Evolutionary conservation across 129 eudicot genomes (phyloP).

Genomic region (Arctium minus): DNA sequence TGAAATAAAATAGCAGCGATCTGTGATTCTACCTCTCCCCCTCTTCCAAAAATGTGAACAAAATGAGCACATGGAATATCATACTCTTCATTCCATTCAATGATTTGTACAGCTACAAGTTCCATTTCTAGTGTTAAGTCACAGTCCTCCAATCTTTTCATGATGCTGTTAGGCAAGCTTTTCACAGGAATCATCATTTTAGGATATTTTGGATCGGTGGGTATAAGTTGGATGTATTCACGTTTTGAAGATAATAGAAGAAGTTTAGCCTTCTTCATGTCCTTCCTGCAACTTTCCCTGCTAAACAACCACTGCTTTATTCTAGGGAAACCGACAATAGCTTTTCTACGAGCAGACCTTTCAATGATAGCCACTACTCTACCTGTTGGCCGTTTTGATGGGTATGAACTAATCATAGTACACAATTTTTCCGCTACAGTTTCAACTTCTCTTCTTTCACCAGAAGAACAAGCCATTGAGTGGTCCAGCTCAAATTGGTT

Average conservation of each 20-base stretch:
- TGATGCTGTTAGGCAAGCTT: constrained; percentile 57
- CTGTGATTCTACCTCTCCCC: constrained; percentile 66
- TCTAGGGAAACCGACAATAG: constrained; percentile 69
- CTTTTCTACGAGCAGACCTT: constrained; percentile 59
- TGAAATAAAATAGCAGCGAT: constrained; percentile 82
- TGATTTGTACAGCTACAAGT: constrained; percentile 67
- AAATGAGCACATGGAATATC: constrained; percentile 57
- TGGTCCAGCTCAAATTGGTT: constrained; percentile 7
- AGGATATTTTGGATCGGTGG: constrained; percentile 73
- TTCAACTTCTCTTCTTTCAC: constrained; percentile 22
- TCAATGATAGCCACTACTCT: constrained; percentile 75
- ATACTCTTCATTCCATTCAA: constrained; percentile 73
- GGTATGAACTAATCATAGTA: constrained; percentile 31
- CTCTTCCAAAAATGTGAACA: constrained; percentile 59
- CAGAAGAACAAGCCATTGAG: constrained; percentile 20
- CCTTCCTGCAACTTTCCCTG: constrained; percentile 36
- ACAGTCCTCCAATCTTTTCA: constrained; percentile 53
- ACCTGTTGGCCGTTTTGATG: constrained; percentile 88
- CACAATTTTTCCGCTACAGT: constrained; percentile 52
- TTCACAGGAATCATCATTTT: constrained; percentile 61
- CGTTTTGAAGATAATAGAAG: constrained; percentile 23
- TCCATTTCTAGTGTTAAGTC: constrained; percentile 71
- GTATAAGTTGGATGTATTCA: constrained; percentile 48
- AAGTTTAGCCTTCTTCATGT: constrained; percentile 39
- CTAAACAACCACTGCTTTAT: constrained; percentile 50